Conservation (phyloP, 2,329 filamentous ascomycete species). For the Penicillium freii region DNA sequence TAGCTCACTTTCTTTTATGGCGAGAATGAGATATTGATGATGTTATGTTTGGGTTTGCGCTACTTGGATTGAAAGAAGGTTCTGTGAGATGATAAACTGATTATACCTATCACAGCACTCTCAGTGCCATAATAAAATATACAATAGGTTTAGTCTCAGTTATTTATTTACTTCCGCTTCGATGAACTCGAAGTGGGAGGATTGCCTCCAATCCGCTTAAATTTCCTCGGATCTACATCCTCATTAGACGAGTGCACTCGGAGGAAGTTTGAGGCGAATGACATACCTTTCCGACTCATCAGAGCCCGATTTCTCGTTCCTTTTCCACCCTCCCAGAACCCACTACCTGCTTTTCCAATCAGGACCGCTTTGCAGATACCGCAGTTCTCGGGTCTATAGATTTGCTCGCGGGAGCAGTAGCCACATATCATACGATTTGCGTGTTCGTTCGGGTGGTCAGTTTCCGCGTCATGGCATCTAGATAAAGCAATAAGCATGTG, state of each 20-base stretch:
- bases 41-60: neutral
- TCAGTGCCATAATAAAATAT: neutral
- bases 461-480: conserved; percentile 70
- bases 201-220: conserved; percentile 57
- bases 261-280: neutral
- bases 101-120: no score
- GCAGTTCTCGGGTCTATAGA: conserved; percentile 73
- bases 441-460: conserved; percentile 75
- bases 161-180: conserved; percentile 30
- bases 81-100: neutral
- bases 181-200: conserved; percentile 30
- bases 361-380: conserved; percentile 69
- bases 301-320: conserved; percentile 68
- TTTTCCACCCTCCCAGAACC: conserved; percentile 86
- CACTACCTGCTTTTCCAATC: conserved; percentile 63
- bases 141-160: neutral
- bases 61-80: neutral
- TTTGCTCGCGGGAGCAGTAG: conserved; percentile 76
- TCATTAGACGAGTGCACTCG: conserved; percentile 6
- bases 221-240: conserved; percentile 64
- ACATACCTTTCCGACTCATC: conserved; percentile 67
- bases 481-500: neutral
- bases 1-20: neutral
- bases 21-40: neutral
- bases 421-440: conserved; percentile 82